Evolutionary conservation across 306 rosid genomes (phyloP).

Genomic region (Lathyrus aphaca): DNA sequence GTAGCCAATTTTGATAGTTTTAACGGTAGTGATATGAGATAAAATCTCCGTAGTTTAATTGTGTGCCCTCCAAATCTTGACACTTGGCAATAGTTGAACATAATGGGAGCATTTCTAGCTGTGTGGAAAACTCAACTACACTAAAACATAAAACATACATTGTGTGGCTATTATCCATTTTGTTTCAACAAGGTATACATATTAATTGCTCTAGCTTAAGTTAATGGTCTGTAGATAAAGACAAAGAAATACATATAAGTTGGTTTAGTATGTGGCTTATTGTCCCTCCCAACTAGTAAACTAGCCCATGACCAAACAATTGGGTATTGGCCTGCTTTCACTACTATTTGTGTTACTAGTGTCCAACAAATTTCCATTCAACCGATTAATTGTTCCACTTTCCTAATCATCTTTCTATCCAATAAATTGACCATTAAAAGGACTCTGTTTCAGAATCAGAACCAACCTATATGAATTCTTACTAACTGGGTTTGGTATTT

Average conservation of each 20-base stretch:
- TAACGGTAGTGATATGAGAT: too few species aligned
- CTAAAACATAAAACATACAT: slow-evolving; percentile 18
- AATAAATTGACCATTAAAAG: slow-evolving; percentile 29
- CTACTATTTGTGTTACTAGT: slow-evolving; percentile 36
- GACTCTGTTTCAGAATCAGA: slow-evolving; percentile 27
- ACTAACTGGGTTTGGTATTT: slow-evolving; percentile 35
- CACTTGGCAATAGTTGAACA: slow-evolving; percentile 29
- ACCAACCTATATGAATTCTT: slow-evolving; percentile 37
- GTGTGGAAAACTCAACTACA: slow-evolving; percentile 20
- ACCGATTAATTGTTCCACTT: slow-evolving; percentile 22
- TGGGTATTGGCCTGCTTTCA: slow-evolving; percentile 37
- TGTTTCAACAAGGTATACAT: slow-evolving; percentile 14
- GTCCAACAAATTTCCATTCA: slow-evolving; percentile 34
- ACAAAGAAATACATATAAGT: slow-evolving; percentile 35
- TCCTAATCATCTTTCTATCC: slow-evolving; percentile 29
- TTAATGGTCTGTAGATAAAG: slow-evolving; percentile 26
- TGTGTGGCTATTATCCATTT: slow-evolving; percentile 42
- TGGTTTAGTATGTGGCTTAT: slow-evolving; percentile 37
- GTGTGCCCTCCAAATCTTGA: slow-evolving; percentile 25
- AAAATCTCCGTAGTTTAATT: slow-evolving; percentile 10
- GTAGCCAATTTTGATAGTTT: too few species aligned
- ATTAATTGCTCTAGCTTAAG: not conserved
- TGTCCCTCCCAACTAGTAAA: slow-evolving; percentile 28
- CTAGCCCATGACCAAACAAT: slow-evolving; percentile 33
- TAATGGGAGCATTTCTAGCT: not conserved